Conservation (phyloP, 495 filamentous ascomycete genomes). For the Parmelia sp. region DNA sequence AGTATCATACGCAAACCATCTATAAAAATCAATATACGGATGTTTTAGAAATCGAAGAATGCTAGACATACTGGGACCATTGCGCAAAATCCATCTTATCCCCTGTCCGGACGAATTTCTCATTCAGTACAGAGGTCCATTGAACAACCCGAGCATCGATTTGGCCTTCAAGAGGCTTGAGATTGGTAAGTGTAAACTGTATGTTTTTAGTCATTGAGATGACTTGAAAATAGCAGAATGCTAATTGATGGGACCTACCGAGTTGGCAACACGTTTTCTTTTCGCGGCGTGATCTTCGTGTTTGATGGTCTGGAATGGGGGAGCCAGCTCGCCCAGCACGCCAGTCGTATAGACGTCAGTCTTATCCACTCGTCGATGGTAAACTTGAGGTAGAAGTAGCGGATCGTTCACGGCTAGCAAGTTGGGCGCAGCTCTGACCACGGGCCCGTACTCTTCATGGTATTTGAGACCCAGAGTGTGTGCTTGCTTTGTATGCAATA, state of each 20-base stretch:
- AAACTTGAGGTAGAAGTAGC: constrained; percentile 44
- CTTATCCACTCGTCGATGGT: constrained; percentile 51
- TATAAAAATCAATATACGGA: constrained; percentile 14
- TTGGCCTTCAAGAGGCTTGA: constrained; percentile 48
- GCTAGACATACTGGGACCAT: constrained; percentile 41
- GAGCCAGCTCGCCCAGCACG: constrained; percentile 42
- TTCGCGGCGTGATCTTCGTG: constrained; percentile 45
- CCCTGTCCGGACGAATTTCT: constrained; percentile 38
- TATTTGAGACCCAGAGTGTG: background rate
- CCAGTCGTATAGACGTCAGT: constrained; percentile 48
- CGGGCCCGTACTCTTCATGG: constrained; percentile 30
- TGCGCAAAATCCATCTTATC: constrained; percentile 46
- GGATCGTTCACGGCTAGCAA: constrained; percentile 42
- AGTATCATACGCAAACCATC: constrained; percentile 55
- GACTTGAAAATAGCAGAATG: background rate
- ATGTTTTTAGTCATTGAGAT: background rate
- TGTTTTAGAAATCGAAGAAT: background rate
- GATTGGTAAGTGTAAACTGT: constrained; percentile 46
- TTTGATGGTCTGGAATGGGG: constrained; percentile 44
- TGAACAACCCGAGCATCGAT: constrained; percentile 41
- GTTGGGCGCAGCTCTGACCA: constrained; percentile 43
- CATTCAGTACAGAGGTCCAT: constrained; percentile 41
- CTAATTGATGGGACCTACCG: background rate
- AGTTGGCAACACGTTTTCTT: constrained; percentile 37
- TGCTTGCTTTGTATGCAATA: background rate